These are phyloP conservation scores for Spathaspora girioi DNA, from an alignment of 805 yeast genomes.

Conservation along the genomic window DNA sequence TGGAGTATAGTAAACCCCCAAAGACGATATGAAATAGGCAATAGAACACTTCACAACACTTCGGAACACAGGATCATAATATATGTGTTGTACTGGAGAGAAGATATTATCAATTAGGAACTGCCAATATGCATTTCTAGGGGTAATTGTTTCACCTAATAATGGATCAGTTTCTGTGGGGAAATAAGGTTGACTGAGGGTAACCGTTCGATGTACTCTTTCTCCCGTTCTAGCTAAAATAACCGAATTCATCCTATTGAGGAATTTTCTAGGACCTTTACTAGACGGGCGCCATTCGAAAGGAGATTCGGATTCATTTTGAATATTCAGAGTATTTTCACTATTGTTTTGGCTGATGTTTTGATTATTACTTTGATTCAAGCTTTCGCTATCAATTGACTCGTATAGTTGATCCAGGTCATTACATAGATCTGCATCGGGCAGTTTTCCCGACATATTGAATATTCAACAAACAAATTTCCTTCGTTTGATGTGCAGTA, in stretches of 20 bases:
- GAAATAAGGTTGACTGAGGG: constrained; percentile 8
- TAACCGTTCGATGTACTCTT: constrained; percentile 30
- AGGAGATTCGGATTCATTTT: background rate
- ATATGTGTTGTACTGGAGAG: constrained; percentile 2
- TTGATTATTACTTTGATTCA: background rate
- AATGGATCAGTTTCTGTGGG: constrained; percentile 6
- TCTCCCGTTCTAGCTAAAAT: constrained; percentile 38
- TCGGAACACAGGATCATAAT: constrained; percentile 15
- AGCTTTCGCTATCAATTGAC: background rate
- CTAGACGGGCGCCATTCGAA: constrained; percentile 1
- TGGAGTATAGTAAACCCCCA: constrained; percentile 60
- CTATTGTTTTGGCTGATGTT: constrained; percentile 1
- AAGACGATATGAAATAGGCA: constrained; percentile 71
- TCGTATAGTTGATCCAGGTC: background rate
- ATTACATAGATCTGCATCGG: background rate
- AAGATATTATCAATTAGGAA: background rate
- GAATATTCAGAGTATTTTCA: background rate
- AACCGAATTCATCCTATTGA: constrained; percentile 27
- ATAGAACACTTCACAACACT: constrained; percentile 61
- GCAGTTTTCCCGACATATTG: background rate
- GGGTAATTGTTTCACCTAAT: background rate
- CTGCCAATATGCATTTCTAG: background rate
- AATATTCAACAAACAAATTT: background rate
- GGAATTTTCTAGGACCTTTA: constrained; percentile 1
- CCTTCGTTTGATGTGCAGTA: no score